phyloP scores from a whole-genome alignment of 306 rosid genomes.

The barrel medic (Medicago truncatula) region DNA sequence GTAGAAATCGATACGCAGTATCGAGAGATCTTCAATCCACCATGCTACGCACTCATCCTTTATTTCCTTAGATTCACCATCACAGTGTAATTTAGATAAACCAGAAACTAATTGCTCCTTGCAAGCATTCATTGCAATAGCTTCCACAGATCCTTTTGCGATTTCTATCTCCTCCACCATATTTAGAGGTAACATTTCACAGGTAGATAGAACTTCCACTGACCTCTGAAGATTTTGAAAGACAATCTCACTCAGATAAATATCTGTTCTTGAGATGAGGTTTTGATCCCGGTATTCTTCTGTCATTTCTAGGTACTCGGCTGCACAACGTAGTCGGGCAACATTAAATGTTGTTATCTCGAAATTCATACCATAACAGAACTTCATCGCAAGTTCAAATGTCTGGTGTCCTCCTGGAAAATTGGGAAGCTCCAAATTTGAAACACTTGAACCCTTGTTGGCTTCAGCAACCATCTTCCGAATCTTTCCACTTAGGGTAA shows the following conservation, averaged over 20 bases:
- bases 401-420: conserved; percentile 82
- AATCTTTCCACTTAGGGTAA: conserved; percentile 84
- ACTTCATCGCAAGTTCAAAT: conserved; percentile 87
- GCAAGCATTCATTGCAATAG: conserved; percentile 83
- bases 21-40: conserved; percentile 86
- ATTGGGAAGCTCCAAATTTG: conserved; percentile 69
- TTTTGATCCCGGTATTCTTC: conserved; percentile 79
- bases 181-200: conserved; percentile 59
- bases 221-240: conserved; percentile 69
- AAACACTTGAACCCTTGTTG: conserved; percentile 54
- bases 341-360: conserved; percentile 77
- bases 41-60: conserved; percentile 63
- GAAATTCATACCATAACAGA: conserved; percentile 85
- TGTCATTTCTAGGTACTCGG: conserved; percentile 82
- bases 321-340: conserved; percentile 74
- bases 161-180: conserved; percentile 67
- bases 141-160: conserved; percentile 72
- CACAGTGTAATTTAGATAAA: conserved; percentile 62
- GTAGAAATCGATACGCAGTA: conserved; percentile 63
- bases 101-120: conserved; percentile 77
- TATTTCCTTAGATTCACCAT: conserved; percentile 58
- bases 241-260: conserved; percentile 70
- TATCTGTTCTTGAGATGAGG: conserved; percentile 64
- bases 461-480: conserved; percentile 81
- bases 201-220: conserved; percentile 71